phyloP scores from a whole-genome alignment of 495 filamentous ascomycete genomes.

The Pyrenula massariospora region DNA sequence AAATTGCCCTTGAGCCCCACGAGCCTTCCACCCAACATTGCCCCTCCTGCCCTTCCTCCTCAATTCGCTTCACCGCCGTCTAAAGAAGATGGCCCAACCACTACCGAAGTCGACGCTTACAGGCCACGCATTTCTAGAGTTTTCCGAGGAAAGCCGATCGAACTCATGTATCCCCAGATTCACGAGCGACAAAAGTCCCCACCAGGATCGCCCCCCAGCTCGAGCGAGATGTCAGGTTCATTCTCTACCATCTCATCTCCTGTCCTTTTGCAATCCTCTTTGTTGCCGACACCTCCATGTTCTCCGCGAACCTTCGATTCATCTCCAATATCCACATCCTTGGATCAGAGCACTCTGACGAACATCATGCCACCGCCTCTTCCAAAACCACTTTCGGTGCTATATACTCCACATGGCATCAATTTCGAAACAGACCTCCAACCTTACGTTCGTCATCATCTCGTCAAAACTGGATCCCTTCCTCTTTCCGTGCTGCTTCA shows the following conservation, averaged over 20 bases:
- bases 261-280: conserved; percentile 4
- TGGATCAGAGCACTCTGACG: neutral
- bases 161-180: neutral
- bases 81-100: conserved; percentile 2
- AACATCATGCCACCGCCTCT: conserved; percentile 4
- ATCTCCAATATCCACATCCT: conserved; percentile 3
- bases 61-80: conserved; percentile 1
- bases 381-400: conserved; percentile 32
- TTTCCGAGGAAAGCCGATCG: neutral
- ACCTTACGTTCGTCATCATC: conserved; percentile 42
- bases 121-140: neutral
- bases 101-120: neutral
- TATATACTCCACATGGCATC: conserved; percentile 53
- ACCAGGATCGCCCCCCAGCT: neutral
- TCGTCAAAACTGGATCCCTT: conserved; percentile 41
- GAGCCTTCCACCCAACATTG: conserved; percentile 8
- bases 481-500: conserved; percentile 54
- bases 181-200: neutral
- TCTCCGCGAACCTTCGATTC: conserved; percentile 12
- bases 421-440: conserved; percentile 27
- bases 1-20: conserved; percentile 21
- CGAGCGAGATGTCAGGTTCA: neutral
- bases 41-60: conserved; percentile 1
- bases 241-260: neutral
- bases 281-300: conserved; percentile 11